phyloP scores from a whole-genome alignment of 176 grass and related monocot species.

The Eragrostis nindensis region DNA sequence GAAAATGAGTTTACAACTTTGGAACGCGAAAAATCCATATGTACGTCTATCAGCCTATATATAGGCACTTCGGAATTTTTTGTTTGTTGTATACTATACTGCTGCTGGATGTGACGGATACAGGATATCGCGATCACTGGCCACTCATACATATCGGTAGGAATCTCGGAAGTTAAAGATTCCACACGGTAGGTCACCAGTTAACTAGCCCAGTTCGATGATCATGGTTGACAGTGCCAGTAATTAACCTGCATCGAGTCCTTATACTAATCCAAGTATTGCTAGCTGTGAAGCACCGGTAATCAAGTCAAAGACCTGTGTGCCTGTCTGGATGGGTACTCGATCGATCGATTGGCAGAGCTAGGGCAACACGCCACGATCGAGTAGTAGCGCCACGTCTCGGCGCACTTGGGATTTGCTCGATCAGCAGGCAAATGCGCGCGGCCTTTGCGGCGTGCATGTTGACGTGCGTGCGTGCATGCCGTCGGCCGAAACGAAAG shows the following conservation, averaged over 20 bases:
- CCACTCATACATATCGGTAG: constrained; percentile 10
- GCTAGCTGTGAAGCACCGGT: not conserved
- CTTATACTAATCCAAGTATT: not conserved
- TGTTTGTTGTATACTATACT: too few relatives aligned
- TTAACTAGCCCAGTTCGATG: not conserved
- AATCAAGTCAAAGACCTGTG: constrained; percentile 6
- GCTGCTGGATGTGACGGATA: not conserved
- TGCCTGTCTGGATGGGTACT: not conserved
- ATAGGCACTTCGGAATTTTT: too few relatives aligned
- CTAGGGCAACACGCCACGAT: not conserved
- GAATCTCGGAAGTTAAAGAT: not conserved
- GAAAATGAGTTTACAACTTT: not conserved
- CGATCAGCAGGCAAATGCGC: not conserved
- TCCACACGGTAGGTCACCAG: not conserved
- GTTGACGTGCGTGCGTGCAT: constrained; percentile 24
- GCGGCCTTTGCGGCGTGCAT: constrained; percentile 23
- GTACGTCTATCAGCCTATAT: not conserved
- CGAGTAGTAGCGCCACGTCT: constrained; percentile 28
- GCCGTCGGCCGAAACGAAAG: constrained; percentile 1
- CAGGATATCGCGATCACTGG: not conserved
- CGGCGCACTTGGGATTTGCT: not conserved
- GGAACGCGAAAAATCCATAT: too few relatives aligned
- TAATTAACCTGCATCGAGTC: not conserved
- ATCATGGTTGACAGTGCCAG: not conserved
- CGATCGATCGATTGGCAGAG: not conserved